These are phyloP conservation scores for Jacaranda mimosifolia DNA, from an alignment of 257 asterid genomes.

Conservation along the genomic window DNA sequence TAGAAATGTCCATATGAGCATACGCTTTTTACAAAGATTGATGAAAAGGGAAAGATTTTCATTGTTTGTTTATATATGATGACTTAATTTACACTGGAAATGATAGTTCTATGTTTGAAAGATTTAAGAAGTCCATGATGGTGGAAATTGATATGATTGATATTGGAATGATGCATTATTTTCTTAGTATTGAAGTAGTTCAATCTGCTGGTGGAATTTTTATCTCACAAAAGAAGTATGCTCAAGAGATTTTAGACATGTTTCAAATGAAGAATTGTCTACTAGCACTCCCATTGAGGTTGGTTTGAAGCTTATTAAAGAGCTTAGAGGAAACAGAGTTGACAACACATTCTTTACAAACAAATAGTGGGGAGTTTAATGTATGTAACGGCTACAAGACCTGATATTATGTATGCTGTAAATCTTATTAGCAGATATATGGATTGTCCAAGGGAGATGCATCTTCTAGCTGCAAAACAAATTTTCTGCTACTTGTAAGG, in stretches of 20 bases:
- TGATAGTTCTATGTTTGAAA: neutral
- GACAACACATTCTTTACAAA: conserved; percentile 3
- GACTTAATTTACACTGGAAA: conserved; percentile 21
- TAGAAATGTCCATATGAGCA: conserved; percentile 24
- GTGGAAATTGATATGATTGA: neutral
- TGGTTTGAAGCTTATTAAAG: neutral
- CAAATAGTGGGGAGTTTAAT: conserved; percentile 18
- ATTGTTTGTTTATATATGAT: conserved; percentile 29
- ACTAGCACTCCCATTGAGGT: neutral
- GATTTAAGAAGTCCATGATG: conserved; percentile 12
- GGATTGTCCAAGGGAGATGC: neutral
- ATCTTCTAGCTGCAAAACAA: conserved; percentile 7
- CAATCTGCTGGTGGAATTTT: neutral
- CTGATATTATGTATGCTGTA: conserved; percentile 16
- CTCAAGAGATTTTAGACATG: neutral
- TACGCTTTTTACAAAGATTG: neutral
- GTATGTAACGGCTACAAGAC: conserved; percentile 30
- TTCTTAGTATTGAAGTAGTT: conserved; percentile 2
- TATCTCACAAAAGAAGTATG: conserved; percentile 21
- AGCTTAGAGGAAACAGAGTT: neutral
- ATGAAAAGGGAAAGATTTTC: neutral
- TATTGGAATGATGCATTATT: conserved; percentile 25
- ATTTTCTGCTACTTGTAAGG: neutral
- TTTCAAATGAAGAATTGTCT: conserved; percentile 20
- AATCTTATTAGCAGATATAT: conserved; percentile 7